Conservation (phyloP, 495 filamentous ascomycete species). For the Trichoderma virens region DNA sequence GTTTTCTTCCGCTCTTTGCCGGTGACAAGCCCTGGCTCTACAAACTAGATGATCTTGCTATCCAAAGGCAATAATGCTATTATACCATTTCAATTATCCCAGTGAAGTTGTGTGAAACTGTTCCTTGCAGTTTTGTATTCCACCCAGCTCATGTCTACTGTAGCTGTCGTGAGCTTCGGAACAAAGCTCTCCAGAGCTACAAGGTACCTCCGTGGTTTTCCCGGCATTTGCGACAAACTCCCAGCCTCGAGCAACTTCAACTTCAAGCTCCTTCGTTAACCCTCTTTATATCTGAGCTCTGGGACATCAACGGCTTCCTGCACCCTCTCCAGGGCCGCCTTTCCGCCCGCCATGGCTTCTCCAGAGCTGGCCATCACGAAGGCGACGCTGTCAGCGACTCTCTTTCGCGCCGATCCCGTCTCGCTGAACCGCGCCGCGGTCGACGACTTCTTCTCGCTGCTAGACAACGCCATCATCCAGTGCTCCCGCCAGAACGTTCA, state of each 20-base stretch:
- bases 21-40: too few relatives aligned
- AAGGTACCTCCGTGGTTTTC: background rate
- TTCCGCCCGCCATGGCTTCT: slow-evolving; percentile 47
- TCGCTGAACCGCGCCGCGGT: slow-evolving; percentile 54
- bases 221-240: background rate
- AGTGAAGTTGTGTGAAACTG: too few relatives aligned
- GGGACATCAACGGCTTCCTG: background rate
- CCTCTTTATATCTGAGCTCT: background rate
- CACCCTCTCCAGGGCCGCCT: background rate
- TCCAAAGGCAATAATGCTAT: too few relatives aligned
- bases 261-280: background rate
- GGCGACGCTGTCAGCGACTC: slow-evolving; percentile 65
- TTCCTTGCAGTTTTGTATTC: background rate
- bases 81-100: too few relatives aligned
- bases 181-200: background rate
- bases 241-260: too few relatives aligned
- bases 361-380: slow-evolving; percentile 76
- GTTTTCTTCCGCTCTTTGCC: too few relatives aligned
- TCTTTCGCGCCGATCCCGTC: slow-evolving; percentile 71
- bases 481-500: slow-evolving; percentile 84
- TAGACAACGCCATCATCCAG: slow-evolving; percentile 60
- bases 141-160: background rate
- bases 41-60: too few relatives aligned
- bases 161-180: background rate
- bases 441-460: slow-evolving; percentile 56